These are phyloP conservation scores for Nannizziopsis barbatae DNA, from an alignment of 2,329 filamentous ascomycete species.

Conservation along the genomic window DNA sequence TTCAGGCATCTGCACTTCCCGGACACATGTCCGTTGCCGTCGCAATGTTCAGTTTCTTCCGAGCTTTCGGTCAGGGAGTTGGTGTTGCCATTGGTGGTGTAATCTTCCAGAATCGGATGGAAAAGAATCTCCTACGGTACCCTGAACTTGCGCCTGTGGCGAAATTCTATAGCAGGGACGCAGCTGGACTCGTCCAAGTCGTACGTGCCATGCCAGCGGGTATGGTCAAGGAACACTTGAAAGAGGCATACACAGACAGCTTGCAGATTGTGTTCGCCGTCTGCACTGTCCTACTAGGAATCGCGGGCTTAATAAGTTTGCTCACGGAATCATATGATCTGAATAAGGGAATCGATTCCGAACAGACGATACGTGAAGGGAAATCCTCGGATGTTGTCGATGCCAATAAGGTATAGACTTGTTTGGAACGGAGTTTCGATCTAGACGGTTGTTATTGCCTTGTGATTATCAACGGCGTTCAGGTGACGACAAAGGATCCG, in stretches of 20 bases:
- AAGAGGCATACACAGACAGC: conserved; percentile 45
- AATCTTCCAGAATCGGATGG: conserved; percentile 57
- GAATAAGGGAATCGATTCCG: conserved; percentile 37
- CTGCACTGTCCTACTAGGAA: conserved; percentile 42
- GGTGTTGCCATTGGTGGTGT: conserved; percentile 58
- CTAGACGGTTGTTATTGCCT: no score
- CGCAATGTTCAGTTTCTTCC: conserved; percentile 57
- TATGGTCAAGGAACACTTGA: conserved; percentile 33
- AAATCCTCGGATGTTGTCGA: conserved; percentile 10
- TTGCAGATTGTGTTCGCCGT: conserved; percentile 47
- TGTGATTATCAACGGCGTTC: no score
- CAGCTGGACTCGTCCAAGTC: conserved; percentile 47
- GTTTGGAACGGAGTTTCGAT: no score
- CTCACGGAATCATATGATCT: conserved; percentile 43
- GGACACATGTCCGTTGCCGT: conserved; percentile 50
- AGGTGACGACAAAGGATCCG: no score
- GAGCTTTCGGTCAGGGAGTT: conserved; percentile 53
- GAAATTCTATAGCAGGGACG: conserved; percentile 44
- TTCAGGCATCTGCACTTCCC: conserved; percentile 50
- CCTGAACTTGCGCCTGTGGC: conserved; percentile 41
- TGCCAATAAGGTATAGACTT: not conserved
- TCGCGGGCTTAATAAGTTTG: conserved; percentile 42
- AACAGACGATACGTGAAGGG: conserved; percentile 39
- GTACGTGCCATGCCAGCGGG: conserved; percentile 45
- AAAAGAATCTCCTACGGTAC: conserved; percentile 39